Percentiles rank a stretch among this genome's conserved stretches.
phyloP scores from a whole-genome alignment of 805 yeast genomes.

The Candida sithepensis region DNA sequence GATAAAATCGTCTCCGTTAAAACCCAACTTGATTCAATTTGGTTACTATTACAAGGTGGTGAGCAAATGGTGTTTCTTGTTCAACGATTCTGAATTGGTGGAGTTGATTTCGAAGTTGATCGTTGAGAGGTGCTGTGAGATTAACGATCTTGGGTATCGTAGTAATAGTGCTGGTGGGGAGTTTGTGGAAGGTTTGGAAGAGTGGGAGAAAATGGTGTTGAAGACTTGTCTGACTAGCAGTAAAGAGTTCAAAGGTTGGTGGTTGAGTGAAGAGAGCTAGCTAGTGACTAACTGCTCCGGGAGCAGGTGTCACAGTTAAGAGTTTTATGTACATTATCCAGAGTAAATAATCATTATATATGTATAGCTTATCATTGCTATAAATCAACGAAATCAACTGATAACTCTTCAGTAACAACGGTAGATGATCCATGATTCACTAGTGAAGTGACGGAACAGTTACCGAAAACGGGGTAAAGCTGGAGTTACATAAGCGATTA shows the following conservation, averaged over 20 bases:
- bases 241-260: constrained; percentile 27
- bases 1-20: constrained; percentile 55
- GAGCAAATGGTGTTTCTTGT: constrained; percentile 73
- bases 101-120: constrained; percentile 46
- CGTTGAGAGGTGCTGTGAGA: constrained; percentile 61
- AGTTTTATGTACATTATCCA: no score
- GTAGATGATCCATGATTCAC: no score
- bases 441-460: background rate
- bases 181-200: constrained; percentile 68
- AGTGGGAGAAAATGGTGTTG: constrained; percentile 64
- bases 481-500: no score
- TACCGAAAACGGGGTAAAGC: background rate
- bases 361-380: no score
- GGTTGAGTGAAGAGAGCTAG: constrained; percentile 6
- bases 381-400: no score
- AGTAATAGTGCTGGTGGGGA: constrained; percentile 35
- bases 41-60: constrained; percentile 57
- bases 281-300: background rate
- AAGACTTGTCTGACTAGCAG: constrained; percentile 44
- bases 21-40: constrained; percentile 22
- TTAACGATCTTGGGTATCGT: constrained; percentile 56
- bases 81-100: constrained; percentile 60
- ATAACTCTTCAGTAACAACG: no score
- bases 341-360: no score
- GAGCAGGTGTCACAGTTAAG: no score